Evolutionary conservation across 768 basidiomycete species (phyloP).

Genomic region (Lanmaoa rubissima): DNA sequence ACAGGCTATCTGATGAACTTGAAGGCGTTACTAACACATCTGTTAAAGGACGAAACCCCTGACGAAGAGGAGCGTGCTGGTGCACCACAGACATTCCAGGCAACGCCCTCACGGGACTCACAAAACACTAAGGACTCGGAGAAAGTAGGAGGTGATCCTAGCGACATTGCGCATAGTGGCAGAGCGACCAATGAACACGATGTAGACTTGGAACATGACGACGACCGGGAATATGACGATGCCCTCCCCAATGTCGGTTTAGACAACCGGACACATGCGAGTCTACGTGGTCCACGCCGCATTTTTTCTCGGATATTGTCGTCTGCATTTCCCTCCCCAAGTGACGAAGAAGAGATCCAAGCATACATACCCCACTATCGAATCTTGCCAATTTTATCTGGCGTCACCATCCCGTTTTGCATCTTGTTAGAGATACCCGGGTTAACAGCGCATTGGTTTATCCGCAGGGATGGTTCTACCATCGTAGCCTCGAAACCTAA

Average conservation of each 20-base stretch:
- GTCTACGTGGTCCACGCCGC: not conserved
- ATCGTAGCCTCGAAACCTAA: slow-evolving; percentile 52
- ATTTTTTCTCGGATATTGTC: slow-evolving; percentile 7
- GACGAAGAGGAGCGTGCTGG: slow-evolving; percentile 14
- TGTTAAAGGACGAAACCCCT: slow-evolving; percentile 12
- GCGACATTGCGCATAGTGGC: not conserved
- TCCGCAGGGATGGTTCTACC: slow-evolving; percentile 43
- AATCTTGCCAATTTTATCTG: slow-evolving; percentile 61
- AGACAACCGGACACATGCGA: not conserved
- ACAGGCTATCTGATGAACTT: slow-evolving; percentile 12
- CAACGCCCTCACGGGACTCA: not conserved
- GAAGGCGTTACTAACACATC: slow-evolving; percentile 2
- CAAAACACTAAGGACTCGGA: not conserved
- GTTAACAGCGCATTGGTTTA: slow-evolving; percentile 73
- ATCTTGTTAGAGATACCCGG: slow-evolving; percentile 84
- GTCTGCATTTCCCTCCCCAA: slow-evolving; percentile 18
- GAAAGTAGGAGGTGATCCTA: not conserved
- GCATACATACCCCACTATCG: slow-evolving; percentile 58
- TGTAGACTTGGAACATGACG: slow-evolving; percentile 7
- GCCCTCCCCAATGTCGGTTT: not conserved
- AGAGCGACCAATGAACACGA: not conserved
- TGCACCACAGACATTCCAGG: not conserved
- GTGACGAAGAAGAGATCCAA: slow-evolving; percentile 26
- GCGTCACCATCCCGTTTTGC: slow-evolving; percentile 68
- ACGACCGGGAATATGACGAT: slow-evolving; percentile 9